Conservation (phyloP, 371 early-diverging fungal genomes). For the Ordospora colligata region DNA sequence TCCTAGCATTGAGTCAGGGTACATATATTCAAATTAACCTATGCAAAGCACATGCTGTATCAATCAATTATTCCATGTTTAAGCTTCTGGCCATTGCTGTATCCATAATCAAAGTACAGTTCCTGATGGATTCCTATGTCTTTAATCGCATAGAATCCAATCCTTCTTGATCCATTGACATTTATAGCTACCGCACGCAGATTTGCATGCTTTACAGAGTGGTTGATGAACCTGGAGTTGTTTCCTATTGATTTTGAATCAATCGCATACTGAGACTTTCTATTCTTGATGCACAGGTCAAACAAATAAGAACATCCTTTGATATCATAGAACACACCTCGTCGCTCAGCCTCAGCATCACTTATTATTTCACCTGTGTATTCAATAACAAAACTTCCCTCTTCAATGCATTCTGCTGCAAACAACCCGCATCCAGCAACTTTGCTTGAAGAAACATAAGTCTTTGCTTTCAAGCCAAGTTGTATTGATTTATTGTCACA, state of each 20-base stretch:
- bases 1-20: background rate
- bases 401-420: constrained; percentile 63
- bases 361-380: constrained; percentile 77
- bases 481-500: constrained; percentile 15
- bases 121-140: constrained; percentile 49
- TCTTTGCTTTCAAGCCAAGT: background rate
- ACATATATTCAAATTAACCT: background rate
- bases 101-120: constrained; percentile 55
- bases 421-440: constrained; percentile 69
- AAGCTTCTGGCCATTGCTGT: constrained; percentile 31
- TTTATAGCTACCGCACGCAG: background rate
- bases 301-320: constrained; percentile 50
- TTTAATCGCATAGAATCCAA: constrained; percentile 45
- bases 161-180: constrained; percentile 22
- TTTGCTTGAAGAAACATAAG: constrained; percentile 1
- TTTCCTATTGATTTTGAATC: constrained; percentile 56
- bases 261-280: constrained; percentile 4
- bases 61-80: constrained; percentile 45
- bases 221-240: constrained; percentile 53
- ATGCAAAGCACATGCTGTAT: background rate
- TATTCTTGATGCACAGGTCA: constrained; percentile 28
- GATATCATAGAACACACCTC: constrained; percentile 54
- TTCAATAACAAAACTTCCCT: constrained; percentile 68
- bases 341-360: constrained; percentile 48
- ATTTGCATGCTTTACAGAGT: constrained; percentile 43